Evolutionary conservation across 768 basidiomycete species (phyloP), one percentile per base, ranked within the genome.

Genomic region (Porpolomopsis calyptriformis): DNA sequence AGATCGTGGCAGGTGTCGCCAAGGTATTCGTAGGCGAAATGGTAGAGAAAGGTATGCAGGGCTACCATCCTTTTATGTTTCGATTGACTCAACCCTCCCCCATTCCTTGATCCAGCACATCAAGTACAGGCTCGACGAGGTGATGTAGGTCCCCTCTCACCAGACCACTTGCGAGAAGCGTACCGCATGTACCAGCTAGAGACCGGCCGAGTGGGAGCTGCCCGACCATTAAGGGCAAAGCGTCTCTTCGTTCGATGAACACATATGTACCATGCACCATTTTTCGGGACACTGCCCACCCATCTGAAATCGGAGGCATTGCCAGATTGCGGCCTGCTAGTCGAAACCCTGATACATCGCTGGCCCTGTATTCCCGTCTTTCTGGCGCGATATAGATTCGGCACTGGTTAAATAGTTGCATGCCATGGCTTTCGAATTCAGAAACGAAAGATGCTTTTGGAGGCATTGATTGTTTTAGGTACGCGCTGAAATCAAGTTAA

Each of bases 1-100:
- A 91, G 51, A 78, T 92, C 36, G 83, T 93, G 2, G 88, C 89
- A 4, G 91, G 91, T 50, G 85, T 94, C 47, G 74, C 77, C 11
- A 94, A 93, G 57, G 88, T 94, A 0, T 94, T 92, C 49, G 88
- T 94, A 2, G 91, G 91, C 2, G 90, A 93, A 60, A 85, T 94
- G 4, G 76, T 92, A 14, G 90, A 92, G 58, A 85, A 84, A 65
- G 89, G 89, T 87, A 40, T n/a, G n/a, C n/a, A n/a, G n/a, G 46
- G 69, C 55, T 35, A 12, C 16, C 38, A 3, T 45, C 37, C 25
- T 12, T 34, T 12, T 19, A 5, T 26, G 38, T 24, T 44, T 37
- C 22, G 36, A 10, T 9, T 40, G 14, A 3, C 4, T 4, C 45
- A 14, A 18, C 14, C 22, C 19, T 33, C 53, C 33, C 27, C 10